Evolutionary conservation across 2,329 filamentous ascomycete species (phyloP).

Genomic region (Neobulgaria alba): DNA sequence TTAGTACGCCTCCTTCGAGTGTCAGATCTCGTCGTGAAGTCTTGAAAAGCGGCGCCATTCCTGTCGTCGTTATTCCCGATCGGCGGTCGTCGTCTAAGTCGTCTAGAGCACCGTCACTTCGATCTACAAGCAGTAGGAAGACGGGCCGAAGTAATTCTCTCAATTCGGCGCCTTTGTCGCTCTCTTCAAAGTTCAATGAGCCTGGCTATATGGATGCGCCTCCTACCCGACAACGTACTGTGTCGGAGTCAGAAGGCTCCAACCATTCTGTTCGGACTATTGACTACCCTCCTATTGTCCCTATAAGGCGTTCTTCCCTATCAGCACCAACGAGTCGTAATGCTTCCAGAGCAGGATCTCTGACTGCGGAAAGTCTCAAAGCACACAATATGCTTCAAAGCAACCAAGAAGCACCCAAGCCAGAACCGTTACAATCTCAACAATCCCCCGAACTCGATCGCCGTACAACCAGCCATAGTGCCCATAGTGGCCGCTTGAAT

Average conservation of each 20-base stretch:
- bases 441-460: conserved; percentile 10
- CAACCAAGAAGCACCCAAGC: conserved; percentile 6
- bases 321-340: conserved; percentile 53
- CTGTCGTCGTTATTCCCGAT: conserved; percentile 54
- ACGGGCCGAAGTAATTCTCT: conserved; percentile 46
- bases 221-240: conserved; percentile 14
- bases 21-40: conserved; percentile 49
- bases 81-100: conserved; percentile 42
- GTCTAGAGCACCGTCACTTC: conserved; percentile 43
- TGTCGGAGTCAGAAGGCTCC: conserved; percentile 27
- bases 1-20: conserved; percentile 41
- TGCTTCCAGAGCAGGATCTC: conserved; percentile 44
- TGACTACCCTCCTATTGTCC: conserved; percentile 51
- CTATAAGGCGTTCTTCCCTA: conserved; percentile 49
- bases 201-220: conserved; percentile 33
- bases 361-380: conserved; percentile 50
- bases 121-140: conserved; percentile 51
- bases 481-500: conserved; percentile 20
- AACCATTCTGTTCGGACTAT: conserved; percentile 39
- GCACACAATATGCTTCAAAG: conserved; percentile 38
- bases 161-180: conserved; percentile 38
- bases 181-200: conserved; percentile 36
- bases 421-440: conserved; percentile 3
- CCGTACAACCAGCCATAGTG: conserved; percentile 11
- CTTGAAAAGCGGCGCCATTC: conserved; percentile 50